phyloP scores from a whole-genome alignment of 2,329 filamentous ascomycete species.

The Calonectria pauciramosa region DNA sequence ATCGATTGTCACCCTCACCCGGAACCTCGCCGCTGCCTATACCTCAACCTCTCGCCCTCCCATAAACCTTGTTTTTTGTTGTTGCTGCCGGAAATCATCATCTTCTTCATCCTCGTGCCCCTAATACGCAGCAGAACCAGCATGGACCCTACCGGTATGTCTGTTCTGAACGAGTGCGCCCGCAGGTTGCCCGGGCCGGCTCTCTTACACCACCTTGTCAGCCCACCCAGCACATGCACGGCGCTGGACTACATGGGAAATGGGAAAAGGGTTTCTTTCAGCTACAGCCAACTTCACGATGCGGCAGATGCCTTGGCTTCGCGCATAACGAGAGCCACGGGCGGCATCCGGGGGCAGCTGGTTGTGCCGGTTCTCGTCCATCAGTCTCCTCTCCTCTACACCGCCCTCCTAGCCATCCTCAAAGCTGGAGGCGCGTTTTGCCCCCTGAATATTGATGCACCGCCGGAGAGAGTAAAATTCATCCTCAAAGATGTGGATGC shows the following conservation, averaged over 20 bases:
- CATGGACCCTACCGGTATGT: constrained; percentile 51
- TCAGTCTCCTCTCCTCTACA: constrained; percentile 83
- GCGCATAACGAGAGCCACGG: constrained; percentile 54
- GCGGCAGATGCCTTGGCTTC: constrained; percentile 69
- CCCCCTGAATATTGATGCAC: constrained; percentile 83
- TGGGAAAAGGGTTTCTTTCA: constrained; percentile 57
- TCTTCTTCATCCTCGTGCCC: neutral
- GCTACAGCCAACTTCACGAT: constrained; percentile 74
- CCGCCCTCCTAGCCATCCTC: constrained; percentile 81
- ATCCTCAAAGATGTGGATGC: constrained; percentile 85
- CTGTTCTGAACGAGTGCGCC: constrained; percentile 62
- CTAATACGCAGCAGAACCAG: constrained; percentile 14
- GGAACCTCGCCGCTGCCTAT: constrained; percentile 1
- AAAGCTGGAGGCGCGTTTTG: constrained; percentile 90
- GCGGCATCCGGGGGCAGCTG: constrained; percentile 47
- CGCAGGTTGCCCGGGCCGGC: constrained; percentile 57
- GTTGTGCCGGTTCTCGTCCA: constrained; percentile 83
- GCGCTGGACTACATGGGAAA: constrained; percentile 52
- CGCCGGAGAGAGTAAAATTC: constrained; percentile 82
- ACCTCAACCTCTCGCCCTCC: neutral
- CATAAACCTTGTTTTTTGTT: neutral
- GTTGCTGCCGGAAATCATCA: constrained; percentile 7
- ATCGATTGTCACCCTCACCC: constrained; percentile 6
- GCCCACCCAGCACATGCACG: constrained; percentile 42
- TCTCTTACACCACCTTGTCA: constrained; percentile 72